Evolutionary conservation across 768 basidiomycete species (phyloP).

Genomic region (Lactarius deliciosus): DNA sequence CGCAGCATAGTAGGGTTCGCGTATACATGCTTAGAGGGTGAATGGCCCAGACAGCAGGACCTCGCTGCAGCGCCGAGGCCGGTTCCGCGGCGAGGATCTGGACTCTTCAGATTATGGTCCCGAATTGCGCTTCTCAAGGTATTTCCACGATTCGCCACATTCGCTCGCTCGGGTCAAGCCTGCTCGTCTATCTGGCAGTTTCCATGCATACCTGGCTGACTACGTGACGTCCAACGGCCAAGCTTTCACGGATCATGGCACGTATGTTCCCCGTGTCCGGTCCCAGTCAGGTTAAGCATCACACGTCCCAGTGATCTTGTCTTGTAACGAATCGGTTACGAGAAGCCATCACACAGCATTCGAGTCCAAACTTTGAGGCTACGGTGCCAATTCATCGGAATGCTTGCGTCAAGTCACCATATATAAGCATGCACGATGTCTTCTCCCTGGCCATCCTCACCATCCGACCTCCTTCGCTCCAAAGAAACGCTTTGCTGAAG

Average conservation of each 20-base stretch:
- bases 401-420: conserved; percentile 13
- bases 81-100: conserved; percentile 29
- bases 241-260: conserved; percentile 25
- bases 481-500: conserved; percentile 6
- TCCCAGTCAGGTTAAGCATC: conserved; percentile 28
- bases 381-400: conserved; percentile 22
- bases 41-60: not conserved
- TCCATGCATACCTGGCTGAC: conserved; percentile 25
- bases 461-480: conserved; percentile 6
- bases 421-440: conserved; percentile 23
- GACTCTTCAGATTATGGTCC: conserved; percentile 4
- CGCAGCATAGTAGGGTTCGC: conserved; percentile 13
- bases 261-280: conserved; percentile 26
- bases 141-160: conserved; percentile 11
- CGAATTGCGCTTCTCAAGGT: conserved; percentile 19
- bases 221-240: conserved; percentile 19
- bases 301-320: conserved; percentile 26
- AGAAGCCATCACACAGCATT: conserved; percentile 25
- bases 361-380: conserved; percentile 22
- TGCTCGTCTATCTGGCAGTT: conserved; percentile 28
- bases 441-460: conserved; percentile 17
- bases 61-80: conserved; percentile 26
- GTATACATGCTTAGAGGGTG: conserved; percentile 18
- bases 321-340: conserved; percentile 29
- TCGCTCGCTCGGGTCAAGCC: conserved; percentile 19